Conservation (phyloP, 345 rosid species). For the Moringa oleifera region DNA sequence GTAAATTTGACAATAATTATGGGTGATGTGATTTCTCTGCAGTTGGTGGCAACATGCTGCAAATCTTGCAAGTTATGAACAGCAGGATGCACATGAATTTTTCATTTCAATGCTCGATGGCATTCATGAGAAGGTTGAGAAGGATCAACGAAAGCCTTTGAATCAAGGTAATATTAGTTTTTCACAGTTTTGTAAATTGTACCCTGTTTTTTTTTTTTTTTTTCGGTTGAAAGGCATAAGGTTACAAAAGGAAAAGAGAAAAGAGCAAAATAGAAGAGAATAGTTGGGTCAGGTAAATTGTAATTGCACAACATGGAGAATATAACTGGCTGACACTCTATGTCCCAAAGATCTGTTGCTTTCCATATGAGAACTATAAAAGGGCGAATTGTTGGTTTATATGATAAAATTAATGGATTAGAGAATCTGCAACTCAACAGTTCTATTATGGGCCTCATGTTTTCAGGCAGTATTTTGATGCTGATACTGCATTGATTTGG, state of each 20-base stretch:
- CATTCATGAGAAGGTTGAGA: slow-evolving; percentile 57
- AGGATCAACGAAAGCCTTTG: slow-evolving; percentile 32
- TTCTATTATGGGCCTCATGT: slow-evolving; percentile 5
- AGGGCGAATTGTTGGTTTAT: not conserved
- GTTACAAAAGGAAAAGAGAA: not conserved
- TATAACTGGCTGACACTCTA: not conserved
- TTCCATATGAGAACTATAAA: not conserved
- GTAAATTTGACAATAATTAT: too few species aligned
- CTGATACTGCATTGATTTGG: not conserved
- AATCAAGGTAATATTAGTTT: slow-evolving; percentile 35
- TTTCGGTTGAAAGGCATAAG: not conserved
- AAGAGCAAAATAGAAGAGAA: not conserved
- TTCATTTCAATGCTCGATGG: slow-evolving; percentile 69
- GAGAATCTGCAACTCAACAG: not conserved
- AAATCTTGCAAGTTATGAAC: slow-evolving; percentile 59
- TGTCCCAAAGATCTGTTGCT: not conserved
- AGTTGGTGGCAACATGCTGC: slow-evolving; percentile 76
- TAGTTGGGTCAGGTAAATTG: not conserved
- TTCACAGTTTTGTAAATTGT: not conserved
- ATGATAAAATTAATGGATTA: not conserved
- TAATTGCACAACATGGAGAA: not conserved
- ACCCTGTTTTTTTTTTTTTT: not conserved
- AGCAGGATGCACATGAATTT: slow-evolving; percentile 71
- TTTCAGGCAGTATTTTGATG: not conserved
- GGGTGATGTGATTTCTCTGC: slow-evolving; percentile 7